Evolutionary conservation across 768 basidiomycete genomes (phyloP).

Genomic region (Amanita phalloides): DNA sequence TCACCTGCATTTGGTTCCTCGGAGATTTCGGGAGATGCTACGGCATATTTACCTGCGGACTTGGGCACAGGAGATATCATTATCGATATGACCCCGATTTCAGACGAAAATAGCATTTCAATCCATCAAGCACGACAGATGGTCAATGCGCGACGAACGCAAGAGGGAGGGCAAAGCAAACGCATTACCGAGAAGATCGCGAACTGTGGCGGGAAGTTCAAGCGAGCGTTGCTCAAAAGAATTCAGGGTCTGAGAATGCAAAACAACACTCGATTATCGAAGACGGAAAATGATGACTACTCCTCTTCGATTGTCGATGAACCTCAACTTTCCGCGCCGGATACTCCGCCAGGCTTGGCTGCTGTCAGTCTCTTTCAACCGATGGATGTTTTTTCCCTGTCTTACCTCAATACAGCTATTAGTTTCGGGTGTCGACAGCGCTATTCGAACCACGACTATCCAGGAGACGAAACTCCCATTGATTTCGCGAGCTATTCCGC

Average conservation of each 20-base stretch:
- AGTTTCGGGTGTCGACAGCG: neutral
- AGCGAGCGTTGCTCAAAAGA: constrained; percentile 14
- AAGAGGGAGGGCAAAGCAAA: neutral
- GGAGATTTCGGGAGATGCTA: neutral
- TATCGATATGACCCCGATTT: constrained; percentile 1
- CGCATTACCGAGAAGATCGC: constrained; percentile 15
- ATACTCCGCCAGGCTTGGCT: constrained; percentile 17
- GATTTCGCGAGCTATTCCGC: neutral
- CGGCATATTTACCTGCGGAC: neutral
- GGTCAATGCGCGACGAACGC: neutral
- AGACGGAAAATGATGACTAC: neutral
- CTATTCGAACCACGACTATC: neutral
- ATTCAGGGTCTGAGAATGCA: neutral
- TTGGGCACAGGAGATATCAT: neutral
- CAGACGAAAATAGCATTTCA: neutral
- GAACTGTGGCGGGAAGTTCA: constrained; percentile 18
- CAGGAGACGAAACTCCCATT: neutral
- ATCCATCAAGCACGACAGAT: neutral
- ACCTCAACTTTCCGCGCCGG: neutral
- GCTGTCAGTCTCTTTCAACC: constrained; percentile 9
- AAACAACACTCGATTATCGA: neutral
- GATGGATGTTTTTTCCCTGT: neutral
- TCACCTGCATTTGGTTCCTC: neutral
- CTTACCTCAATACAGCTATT: neutral
- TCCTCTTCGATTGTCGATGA: neutral